phyloP scores from a whole-genome alignment of 495 filamentous ascomycete genomes.

The Podospora didyma region DNA sequence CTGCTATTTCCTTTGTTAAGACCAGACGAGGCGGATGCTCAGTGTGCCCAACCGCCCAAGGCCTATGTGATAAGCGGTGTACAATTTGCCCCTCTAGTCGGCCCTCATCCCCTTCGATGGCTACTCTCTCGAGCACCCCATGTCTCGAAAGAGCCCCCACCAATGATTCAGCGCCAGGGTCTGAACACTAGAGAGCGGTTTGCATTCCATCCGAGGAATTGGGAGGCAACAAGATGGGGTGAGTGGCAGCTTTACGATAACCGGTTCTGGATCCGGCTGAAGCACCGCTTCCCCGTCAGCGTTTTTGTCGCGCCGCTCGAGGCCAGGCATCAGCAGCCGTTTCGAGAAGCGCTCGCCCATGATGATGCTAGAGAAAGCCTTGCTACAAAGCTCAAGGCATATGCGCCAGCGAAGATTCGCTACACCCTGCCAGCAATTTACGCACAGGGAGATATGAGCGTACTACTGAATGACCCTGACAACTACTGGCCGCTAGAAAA shows the following conservation, averaged over 20 bases:
- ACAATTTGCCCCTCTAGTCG: constrained; percentile 45
- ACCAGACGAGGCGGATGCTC: background rate
- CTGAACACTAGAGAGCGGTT: constrained; percentile 8
- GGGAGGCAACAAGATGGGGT: constrained; percentile 22
- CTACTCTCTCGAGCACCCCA: constrained; percentile 38
- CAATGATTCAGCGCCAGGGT: constrained; percentile 9
- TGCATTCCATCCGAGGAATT: background rate
- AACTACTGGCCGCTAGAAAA: constrained; percentile 21
- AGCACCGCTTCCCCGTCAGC: constrained; percentile 30
- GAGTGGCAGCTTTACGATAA: constrained; percentile 67
- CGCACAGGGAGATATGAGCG: constrained; percentile 19
- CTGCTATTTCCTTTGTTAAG: constrained; percentile 33
- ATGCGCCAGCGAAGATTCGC: constrained; percentile 48
- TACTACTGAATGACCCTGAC: constrained; percentile 10
- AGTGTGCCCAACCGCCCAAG: too few relatives aligned
- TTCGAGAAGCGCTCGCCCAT: constrained; percentile 33
- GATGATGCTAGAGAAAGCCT: constrained; percentile 23
- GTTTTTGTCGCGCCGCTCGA: constrained; percentile 51
- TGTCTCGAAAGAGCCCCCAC: constrained; percentile 23
- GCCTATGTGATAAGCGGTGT: constrained; percentile 54
- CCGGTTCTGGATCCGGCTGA: constrained; percentile 74
- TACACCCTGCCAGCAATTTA: constrained; percentile 53
- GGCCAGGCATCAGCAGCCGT: constrained; percentile 41
- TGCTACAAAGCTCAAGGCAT: constrained; percentile 28
- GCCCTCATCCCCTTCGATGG: constrained; percentile 27